A percentile compares a stretch with the other conserved stretches of the same genome.
phyloP scores from a whole-genome alignment of 164 flowering plant species.

The Echeveria elegans region DNA sequence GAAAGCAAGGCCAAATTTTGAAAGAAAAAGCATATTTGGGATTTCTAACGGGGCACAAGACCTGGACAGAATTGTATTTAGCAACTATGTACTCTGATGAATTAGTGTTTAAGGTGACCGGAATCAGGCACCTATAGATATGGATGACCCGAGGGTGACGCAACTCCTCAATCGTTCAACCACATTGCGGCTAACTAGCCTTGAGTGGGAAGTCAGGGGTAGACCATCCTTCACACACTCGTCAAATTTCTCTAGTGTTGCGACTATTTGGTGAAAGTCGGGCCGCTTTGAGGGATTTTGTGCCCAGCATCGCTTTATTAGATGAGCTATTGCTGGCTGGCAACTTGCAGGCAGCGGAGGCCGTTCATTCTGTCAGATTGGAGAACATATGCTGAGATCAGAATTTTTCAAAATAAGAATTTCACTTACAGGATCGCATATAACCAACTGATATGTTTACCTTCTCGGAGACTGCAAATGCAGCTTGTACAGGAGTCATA shows the following conservation, averaged over 20 bases:
- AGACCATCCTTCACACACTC: conserved; percentile 76
- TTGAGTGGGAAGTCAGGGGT: conserved; percentile 51
- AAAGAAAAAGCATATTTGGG: too few species aligned
- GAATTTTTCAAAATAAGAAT: neutral
- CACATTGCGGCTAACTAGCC: conserved; percentile 32
- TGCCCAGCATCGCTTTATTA: conserved; percentile 90
- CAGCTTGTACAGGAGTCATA: conserved; percentile 98
- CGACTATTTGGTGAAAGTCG: conserved; percentile 69
- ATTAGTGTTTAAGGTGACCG: too few species aligned
- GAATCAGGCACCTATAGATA: conserved; percentile 31
- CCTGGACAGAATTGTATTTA: too few species aligned
- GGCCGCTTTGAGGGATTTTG: conserved; percentile 53
- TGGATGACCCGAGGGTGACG: conserved; percentile 44
- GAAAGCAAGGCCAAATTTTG: too few species aligned
- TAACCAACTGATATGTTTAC: conserved; percentile 24
- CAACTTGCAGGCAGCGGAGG: conserved; percentile 85
- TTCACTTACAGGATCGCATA: neutral
- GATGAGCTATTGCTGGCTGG: conserved; percentile 75
- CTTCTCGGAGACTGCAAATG: conserved; percentile 92
- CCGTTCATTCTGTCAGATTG: conserved; percentile 60
- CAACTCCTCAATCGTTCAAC: conserved; percentile 64
- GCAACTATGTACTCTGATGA: too few species aligned
- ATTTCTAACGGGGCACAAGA: too few species aligned
- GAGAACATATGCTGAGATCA: neutral
- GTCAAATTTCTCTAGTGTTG: conserved; percentile 64